Evolutionary conservation across 2,329 filamentous ascomycete genomes (phyloP), one percentile per base, ranked within the genome.

Genomic region (Parascedosporium putredinis): DNA sequence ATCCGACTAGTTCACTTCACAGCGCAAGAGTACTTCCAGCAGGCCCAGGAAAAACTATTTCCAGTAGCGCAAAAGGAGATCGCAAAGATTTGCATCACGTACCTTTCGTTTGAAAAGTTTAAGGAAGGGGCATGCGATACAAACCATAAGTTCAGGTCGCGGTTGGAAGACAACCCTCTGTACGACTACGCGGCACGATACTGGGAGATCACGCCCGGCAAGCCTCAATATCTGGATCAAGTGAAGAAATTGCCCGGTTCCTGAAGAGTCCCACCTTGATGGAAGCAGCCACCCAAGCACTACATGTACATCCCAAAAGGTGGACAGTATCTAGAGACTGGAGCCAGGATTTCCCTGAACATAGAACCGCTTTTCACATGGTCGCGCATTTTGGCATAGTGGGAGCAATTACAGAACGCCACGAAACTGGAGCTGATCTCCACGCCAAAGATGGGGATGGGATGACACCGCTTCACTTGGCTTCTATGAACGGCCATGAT

Each of bases 1-100:
- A 57, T 74, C 7, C 61, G 67, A 3, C 53, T 74, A 0, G 67
- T 71, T 3, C 71, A 75, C 53, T 69, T 70, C 49, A 74, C 72
- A 0, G 60, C 69, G 1, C 66, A 73, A 43, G 63, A 73, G 36
- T 75, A 70, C 54, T 64, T 75, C 38, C 59, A 67, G n/a, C 43
- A 51, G 10, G 64, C 54, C 1, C 44, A 50, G 9, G 31, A 8
- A 0, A 16, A 45, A 4, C 67, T 62, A 57, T 64, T 73, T 47
- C 59, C 58, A 0, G 22, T 57, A 27, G 60, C 59, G 0, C 50
- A 67, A 5, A 10, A 2, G 0, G 22, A 62, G 2, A 60, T 72
- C 6, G 46, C 57, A 0, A 47, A 34, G 3, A 56, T 51, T 4
- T 73, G 67, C 51, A 29, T 65, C 3, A 62, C 60, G 0, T 70